Evolutionary conservation across 805 yeast genomes (phyloP).

Genomic region (Pichia pseudocactophila): DNA sequence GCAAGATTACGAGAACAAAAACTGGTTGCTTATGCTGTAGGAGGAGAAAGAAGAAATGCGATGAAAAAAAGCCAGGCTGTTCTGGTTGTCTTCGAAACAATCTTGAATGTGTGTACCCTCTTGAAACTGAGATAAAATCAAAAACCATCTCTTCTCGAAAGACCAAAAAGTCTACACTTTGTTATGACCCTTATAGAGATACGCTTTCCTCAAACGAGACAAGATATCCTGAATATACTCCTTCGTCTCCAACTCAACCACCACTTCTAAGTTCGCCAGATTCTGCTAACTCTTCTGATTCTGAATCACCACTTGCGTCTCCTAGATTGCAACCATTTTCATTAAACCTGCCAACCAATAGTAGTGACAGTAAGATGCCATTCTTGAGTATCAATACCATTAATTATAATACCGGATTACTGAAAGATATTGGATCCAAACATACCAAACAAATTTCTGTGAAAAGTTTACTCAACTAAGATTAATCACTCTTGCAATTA

Average conservation of each 20-base stretch:
- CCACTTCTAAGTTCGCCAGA: conserved; percentile 11
- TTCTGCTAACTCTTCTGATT: conserved; percentile 10
- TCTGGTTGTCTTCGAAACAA: conserved; percentile 29
- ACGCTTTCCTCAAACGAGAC: conserved; percentile 6
- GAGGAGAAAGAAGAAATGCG: conserved; percentile 32
- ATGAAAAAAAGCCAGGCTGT: conserved; percentile 28
- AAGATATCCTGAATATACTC: conserved; percentile 2
- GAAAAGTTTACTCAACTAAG: conserved; percentile 21
- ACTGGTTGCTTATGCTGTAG: conserved; percentile 33
- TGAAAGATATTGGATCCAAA: conserved; percentile 3
- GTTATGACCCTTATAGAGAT: conserved; percentile 3
- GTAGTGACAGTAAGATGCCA: conserved; percentile 2
- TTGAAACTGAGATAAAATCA: conserved; percentile 14
- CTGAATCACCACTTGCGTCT: conserved; percentile 22
- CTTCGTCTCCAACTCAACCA: conserved; percentile 9
- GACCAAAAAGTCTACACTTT: conserved; percentile 5
- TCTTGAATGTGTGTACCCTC: conserved; percentile 29
- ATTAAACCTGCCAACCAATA: background rate
- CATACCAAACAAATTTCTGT: conserved; percentile 18
- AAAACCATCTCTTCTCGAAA: conserved; percentile 6
- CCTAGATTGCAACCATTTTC: conserved; percentile 17
- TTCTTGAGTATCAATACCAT: conserved; percentile 3
- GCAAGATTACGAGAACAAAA: conserved; percentile 29
- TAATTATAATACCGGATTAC: background rate
- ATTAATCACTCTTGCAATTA: background rate